Percentiles rank a stretch among this genome's conserved stretches.
These are phyloP conservation scores for Hypoxylon sp. DNA, from an alignment of 2,329 filamentous ascomycete genomes.

Conservation along the genomic window DNA sequence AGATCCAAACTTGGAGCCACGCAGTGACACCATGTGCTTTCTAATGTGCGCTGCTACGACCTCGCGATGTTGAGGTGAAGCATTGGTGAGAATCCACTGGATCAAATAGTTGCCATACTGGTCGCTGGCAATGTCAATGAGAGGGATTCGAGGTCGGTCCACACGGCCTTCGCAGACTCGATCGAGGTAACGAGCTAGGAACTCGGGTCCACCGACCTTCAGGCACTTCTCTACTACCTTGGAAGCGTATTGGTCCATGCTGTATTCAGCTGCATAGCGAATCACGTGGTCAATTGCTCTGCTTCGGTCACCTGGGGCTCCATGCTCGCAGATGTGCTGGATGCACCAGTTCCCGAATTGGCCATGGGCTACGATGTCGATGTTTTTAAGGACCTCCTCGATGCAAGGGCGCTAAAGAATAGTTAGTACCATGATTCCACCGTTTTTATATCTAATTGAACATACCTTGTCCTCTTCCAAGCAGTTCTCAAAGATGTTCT, in stretches of 20 bases:
- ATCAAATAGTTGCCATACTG: conserved; percentile 99
- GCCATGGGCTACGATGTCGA: conserved; percentile 95
- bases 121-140: conserved; percentile 98
- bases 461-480: conserved; percentile 96
- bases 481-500: conserved; percentile 99
- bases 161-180: conserved; percentile 91
- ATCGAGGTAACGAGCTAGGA: conserved; percentile 91
- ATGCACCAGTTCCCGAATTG: conserved; percentile 99
- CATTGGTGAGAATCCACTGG: conserved; percentile 95
- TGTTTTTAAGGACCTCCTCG: conserved; percentile 93
- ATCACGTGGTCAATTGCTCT: conserved; percentile 96
- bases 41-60: conserved; percentile 93
- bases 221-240: conserved; percentile 99
- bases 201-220: conserved; percentile 93
- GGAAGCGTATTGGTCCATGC: conserved; percentile 98
- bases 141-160: conserved; percentile 92
- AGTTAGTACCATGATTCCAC: conserved; percentile 29
- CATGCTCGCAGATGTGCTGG: conserved; percentile 98
- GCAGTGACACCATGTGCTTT: conserved; percentile 99
- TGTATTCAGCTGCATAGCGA: conserved; percentile 93
- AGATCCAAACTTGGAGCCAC: conserved; percentile 97
- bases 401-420: conserved; percentile 87
- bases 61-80: conserved; percentile 88
- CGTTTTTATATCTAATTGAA: conserved; percentile 21
- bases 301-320: conserved; percentile 88